These are phyloP conservation scores for Globisporangium cylindrosporum DNA, from an alignment of 352 stramenopile genomes.

Conservation along the genomic window DNA sequence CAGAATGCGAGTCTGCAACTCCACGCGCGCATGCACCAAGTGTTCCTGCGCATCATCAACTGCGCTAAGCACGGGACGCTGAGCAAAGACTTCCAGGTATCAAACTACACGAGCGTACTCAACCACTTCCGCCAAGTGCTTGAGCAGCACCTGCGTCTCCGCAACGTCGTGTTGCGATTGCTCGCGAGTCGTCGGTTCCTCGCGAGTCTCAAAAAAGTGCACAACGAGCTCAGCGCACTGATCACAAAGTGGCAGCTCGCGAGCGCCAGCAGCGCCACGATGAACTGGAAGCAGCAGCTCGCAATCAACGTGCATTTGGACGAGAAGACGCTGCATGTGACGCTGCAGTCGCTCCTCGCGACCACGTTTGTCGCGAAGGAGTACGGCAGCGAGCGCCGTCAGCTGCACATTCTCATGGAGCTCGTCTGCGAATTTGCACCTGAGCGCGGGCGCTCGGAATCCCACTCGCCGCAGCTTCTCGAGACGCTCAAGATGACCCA, in stretches of 20 bases:
- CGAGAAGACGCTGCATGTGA: conserved; percentile 55
- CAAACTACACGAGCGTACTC: conserved; percentile 42
- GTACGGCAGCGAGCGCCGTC: conserved; percentile 41
- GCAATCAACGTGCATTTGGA: conserved; percentile 47
- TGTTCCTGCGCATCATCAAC: conserved; percentile 39
- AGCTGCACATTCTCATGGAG: conserved; percentile 57
- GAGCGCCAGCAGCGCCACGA: conserved; percentile 26
- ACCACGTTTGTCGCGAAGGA: conserved; percentile 60
- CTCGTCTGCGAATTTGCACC: conserved; percentile 49
- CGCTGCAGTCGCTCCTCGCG: conserved; percentile 44
- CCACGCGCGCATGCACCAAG: conserved; percentile 45
- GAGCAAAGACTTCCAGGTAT: conserved; percentile 24
- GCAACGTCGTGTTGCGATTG: conserved; percentile 32
- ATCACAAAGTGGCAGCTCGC: conserved; percentile 28
- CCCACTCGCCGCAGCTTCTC: conserved; percentile 45
- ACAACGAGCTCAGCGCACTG: conserved; percentile 40
- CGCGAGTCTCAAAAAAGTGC: conserved; percentile 30
- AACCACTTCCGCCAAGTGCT: conserved; percentile 37
- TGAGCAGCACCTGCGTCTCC: conserved; percentile 40
- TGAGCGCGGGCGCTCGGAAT: conserved; percentile 23
- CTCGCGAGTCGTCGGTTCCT: conserved; percentile 46
- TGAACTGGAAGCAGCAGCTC: conserved; percentile 51
- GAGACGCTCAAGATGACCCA: conserved; percentile 70
- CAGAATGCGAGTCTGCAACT: conserved; percentile 42
- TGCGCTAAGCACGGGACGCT: conserved; percentile 28